Evolutionary conservation across 495 filamentous ascomycete genomes (phyloP).

Genomic region (Penicillium coffeae): DNA sequence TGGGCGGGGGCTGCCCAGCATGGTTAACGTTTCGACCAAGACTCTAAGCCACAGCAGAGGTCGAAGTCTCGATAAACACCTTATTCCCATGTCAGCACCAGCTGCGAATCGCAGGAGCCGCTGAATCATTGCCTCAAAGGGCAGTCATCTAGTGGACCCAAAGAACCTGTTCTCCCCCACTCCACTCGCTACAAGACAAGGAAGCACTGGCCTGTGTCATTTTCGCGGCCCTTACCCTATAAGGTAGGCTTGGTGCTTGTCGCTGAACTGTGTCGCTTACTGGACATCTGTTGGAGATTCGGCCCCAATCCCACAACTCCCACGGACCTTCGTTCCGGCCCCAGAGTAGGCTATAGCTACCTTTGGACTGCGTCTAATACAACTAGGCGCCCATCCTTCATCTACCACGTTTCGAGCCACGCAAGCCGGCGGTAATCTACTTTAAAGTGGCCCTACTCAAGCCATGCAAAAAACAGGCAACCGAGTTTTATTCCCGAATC

Average conservation of each 20-base stretch:
- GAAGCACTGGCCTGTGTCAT: too few relatives aligned
- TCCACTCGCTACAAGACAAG: too few relatives aligned
- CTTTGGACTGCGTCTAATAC: neutral
- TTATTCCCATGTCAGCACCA: too few relatives aligned
- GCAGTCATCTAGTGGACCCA: too few relatives aligned
- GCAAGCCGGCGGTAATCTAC: neutral
- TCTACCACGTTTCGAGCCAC: neutral
- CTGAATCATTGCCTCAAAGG: neutral
- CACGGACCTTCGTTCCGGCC: slow-evolving; percentile 1
- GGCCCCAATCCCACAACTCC: neutral
- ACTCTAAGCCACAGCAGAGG: too few relatives aligned
- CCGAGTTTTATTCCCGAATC: neutral
- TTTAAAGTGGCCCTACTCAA: too few relatives aligned
- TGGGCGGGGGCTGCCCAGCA: too few relatives aligned
- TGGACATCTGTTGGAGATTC: neutral
- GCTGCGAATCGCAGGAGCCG: neutral
- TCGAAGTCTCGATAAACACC: too few relatives aligned
- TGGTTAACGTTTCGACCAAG: too few relatives aligned
- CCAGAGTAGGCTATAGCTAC: neutral
- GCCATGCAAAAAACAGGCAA: neutral
- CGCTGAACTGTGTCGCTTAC: too few relatives aligned
- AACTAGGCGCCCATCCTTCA: neutral
- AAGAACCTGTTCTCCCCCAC: too few relatives aligned
- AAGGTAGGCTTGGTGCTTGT: neutral
- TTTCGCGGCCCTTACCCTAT: neutral